Percentiles rank a stretch among this genome's conserved stretches.
Evolutionary conservation across 495 filamentous ascomycete genomes (phyloP).

Genomic region (Penicillium odoratum): DNA sequence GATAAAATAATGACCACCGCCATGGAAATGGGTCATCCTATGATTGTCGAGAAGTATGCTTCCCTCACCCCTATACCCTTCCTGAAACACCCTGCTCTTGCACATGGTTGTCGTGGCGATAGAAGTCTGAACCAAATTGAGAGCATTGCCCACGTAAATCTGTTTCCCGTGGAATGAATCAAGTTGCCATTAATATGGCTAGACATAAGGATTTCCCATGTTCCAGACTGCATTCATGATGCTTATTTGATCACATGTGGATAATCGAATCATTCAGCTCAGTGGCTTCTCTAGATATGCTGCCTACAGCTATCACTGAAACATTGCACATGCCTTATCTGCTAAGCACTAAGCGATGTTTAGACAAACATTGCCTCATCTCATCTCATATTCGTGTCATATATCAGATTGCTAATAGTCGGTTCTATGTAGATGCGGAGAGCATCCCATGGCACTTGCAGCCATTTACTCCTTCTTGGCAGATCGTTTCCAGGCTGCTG

Average conservation of each 20-base stretch:
- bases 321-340: not conserved
- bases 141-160: conserved; percentile 37
- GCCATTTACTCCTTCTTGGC: conserved; percentile 63
- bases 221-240: not conserved
- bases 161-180: conserved; percentile 23
- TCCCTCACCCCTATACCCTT: conserved; percentile 10
- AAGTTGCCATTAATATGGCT: conserved; percentile 29
- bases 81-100: conserved; percentile 3
- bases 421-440: conserved; percentile 48
- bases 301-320: not conserved
- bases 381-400: conserved; percentile 1
- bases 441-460: conserved; percentile 56
- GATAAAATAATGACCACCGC: conserved; percentile 60
- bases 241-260: not conserved
- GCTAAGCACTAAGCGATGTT: not conserved
- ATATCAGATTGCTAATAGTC: conserved; percentile 31
- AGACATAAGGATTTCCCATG: conserved; percentile 11
- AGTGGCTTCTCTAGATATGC: not conserved
- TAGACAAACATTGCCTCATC: not conserved
- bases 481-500: conserved; percentile 64
- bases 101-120: conserved; percentile 32
- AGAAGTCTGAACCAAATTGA: conserved; percentile 38
- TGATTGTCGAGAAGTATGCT: conserved; percentile 66
- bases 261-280: not conserved
- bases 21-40: conserved; percentile 60